phyloP scores from a whole-genome alignment of 352 stramenopile genomes.

The Phytophthora melonis region DNA sequence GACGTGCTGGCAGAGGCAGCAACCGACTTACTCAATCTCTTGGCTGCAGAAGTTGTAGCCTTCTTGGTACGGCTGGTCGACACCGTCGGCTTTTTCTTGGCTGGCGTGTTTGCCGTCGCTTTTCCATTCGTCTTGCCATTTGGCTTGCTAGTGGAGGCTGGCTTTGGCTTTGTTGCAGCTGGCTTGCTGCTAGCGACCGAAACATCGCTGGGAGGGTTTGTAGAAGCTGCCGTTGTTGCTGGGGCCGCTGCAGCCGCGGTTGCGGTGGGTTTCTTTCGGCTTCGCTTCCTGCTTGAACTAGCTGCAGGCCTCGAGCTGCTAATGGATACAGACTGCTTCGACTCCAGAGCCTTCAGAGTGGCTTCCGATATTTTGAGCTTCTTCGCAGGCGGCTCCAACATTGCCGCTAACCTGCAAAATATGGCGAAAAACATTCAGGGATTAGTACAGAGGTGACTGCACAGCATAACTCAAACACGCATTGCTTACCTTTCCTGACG shows the following conservation, averaged over 20 bases:
- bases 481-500: conserved; percentile 26
- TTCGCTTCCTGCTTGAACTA: conserved; percentile 34
- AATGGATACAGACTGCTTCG: conserved; percentile 17
- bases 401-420: conserved; percentile 36
- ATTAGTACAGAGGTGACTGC: neutral
- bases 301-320: conserved; percentile 16
- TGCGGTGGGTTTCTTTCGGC: conserved; percentile 45
- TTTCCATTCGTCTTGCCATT: conserved; percentile 27
- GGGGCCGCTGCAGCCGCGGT: conserved; percentile 20
- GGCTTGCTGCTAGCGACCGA: conserved; percentile 14
- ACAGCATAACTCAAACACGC: neutral
- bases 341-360: conserved; percentile 37
- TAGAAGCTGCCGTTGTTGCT: neutral
- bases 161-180: conserved; percentile 22
- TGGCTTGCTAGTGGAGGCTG: conserved; percentile 15
- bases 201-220: conserved; percentile 14
- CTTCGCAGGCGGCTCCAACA: conserved; percentile 47
- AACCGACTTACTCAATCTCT: conserved; percentile 7
- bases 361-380: conserved; percentile 48
- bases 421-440: neutral
- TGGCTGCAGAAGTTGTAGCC: neutral
- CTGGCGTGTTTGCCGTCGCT: neutral
- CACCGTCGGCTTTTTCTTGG: conserved; percentile 25
- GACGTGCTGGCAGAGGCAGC: conserved; percentile 8
- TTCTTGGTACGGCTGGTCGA: conserved; percentile 25